Conservation (phyloP, 306 rosid species). For the Cucurbita moschata region DNA sequence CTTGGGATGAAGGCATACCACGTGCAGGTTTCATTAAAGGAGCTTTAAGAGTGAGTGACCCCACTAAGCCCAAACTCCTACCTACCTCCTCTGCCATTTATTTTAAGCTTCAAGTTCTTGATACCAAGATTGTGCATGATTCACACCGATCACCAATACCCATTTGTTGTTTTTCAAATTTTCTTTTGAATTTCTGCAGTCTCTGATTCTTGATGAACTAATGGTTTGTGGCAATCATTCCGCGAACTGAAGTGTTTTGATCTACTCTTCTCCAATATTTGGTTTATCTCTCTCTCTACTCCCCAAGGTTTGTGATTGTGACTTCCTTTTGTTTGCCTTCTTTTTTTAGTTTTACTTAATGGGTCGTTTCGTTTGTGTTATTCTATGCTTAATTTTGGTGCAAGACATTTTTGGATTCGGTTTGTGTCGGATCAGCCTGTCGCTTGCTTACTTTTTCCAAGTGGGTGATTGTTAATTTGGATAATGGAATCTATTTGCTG, state of each 20-base stretch:
- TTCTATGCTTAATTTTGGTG: neutral
- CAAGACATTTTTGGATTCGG: neutral
- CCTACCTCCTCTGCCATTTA: slow-evolving; percentile 33
- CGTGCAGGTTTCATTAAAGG: slow-evolving; percentile 53
- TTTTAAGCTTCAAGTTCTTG: neutral
- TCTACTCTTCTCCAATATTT: neutral
- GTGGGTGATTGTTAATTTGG: slow-evolving; percentile 4
- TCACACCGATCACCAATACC: neutral
- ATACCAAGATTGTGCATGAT: neutral
- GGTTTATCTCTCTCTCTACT: neutral
- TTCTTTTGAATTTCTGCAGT: neutral
- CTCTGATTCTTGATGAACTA: neutral
- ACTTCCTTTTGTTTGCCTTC: neutral
- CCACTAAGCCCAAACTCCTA: slow-evolving; percentile 22
- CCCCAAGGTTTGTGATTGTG: slow-evolving; percentile 1
- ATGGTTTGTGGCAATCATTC: neutral
- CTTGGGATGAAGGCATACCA: slow-evolving; percentile 43
- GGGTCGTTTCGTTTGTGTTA: slow-evolving; percentile 5
- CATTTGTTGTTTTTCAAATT: neutral
- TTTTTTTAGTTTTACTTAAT: neutral
- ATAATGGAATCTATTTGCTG: slow-evolving; percentile 10
- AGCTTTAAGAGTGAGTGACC: slow-evolving; percentile 15
- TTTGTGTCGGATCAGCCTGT: neutral
- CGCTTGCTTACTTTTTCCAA: neutral
- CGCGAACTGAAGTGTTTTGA: neutral